Evolutionary conservation across 345 rosid species (phyloP).

Genomic region (Melastoma malabathricum): DNA sequence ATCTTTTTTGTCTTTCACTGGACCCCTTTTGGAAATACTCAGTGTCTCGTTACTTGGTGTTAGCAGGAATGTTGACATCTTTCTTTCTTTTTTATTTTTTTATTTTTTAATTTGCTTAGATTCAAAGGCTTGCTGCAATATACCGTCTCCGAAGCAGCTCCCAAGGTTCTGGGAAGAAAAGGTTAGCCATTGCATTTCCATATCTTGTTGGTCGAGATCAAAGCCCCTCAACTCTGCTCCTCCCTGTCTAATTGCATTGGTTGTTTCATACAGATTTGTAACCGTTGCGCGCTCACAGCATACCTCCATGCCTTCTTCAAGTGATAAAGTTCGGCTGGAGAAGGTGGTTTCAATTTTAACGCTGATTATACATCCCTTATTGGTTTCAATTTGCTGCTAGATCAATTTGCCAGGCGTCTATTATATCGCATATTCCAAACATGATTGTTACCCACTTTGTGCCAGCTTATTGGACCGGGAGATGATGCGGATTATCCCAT

Average conservation of each 20-base stretch:
- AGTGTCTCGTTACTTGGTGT: too few species aligned
- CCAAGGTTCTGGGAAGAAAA: constrained; percentile 82
- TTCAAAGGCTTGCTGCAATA: constrained; percentile 61
- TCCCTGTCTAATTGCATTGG: neutral
- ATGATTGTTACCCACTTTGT: constrained; percentile 4
- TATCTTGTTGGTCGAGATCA: neutral
- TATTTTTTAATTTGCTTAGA: constrained; percentile 18
- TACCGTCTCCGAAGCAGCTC: constrained; percentile 47
- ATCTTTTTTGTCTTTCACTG: too few species aligned
- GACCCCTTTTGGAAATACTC: too few species aligned
- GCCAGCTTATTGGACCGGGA: constrained; percentile 61
- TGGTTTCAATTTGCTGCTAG: too few species aligned
- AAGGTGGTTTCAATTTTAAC: constrained; percentile 25
- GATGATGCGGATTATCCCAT: constrained; percentile 50
- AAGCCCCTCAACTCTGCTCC: neutral
- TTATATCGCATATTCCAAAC: neutral
- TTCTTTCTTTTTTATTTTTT: neutral
- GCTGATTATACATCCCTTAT: neutral
- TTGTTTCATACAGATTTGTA: constrained; percentile 42
- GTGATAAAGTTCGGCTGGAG: constrained; percentile 60
- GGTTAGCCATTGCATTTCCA: constrained; percentile 15
- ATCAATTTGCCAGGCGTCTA: too few species aligned
- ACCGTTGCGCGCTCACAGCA: constrained; percentile 50
- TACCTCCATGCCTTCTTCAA: constrained; percentile 77
- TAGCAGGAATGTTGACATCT: too few species aligned